These are phyloP conservation scores for Cystofilobasidium bisporidii DNA, from an alignment of 768 basidiomycete species.

Conservation along the genomic window DNA sequence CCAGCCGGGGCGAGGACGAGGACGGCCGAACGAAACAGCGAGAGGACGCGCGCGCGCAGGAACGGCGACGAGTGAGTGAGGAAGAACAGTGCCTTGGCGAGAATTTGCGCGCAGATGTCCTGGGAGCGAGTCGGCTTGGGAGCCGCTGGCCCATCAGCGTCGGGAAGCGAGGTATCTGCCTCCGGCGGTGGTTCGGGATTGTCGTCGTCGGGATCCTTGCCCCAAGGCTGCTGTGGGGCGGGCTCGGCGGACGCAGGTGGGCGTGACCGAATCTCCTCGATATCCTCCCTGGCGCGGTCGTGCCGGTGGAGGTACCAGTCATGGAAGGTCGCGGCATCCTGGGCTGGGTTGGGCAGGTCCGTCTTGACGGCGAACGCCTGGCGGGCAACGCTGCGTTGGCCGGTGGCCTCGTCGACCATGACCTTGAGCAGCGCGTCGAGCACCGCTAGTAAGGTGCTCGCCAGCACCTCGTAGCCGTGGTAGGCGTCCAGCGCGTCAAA, in stretches of 20 bases:
- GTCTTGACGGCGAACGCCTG: not conserved
- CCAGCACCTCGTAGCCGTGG: conserved; percentile 79
- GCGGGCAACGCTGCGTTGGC: conserved; percentile 8
- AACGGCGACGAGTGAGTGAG: conserved; percentile 79
- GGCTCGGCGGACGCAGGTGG: conserved; percentile 25
- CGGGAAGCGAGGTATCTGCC: conserved; percentile 29
- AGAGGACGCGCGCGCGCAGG: conserved; percentile 73
- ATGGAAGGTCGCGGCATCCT: conserved; percentile 45
- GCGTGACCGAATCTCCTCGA: conserved; percentile 32
- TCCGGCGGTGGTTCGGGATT: conserved; percentile 33
- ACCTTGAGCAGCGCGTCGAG: conserved; percentile 73
- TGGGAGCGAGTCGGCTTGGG: conserved; percentile 58
- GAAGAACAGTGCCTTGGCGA: conserved; percentile 77
- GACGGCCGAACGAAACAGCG: conserved; percentile 62
- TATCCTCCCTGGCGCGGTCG: conserved; percentile 20
- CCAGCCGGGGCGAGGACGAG: conserved; percentile 46
- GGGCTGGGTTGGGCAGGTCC: conserved; percentile 31
- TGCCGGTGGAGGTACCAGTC: conserved; percentile 51
- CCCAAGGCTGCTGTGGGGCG: conserved; percentile 36
- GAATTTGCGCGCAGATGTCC: conserved; percentile 68
- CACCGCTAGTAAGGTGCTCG: conserved; percentile 79
- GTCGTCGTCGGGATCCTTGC: conserved; percentile 28
- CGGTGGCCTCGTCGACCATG: conserved; percentile 44
- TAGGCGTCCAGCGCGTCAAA: conserved; percentile 93
- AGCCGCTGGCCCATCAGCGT: conserved; percentile 42